These are phyloP conservation scores for Geranium rotundifolium DNA, from an alignment of 345 rosid genomes.

Conservation along the genomic window DNA sequence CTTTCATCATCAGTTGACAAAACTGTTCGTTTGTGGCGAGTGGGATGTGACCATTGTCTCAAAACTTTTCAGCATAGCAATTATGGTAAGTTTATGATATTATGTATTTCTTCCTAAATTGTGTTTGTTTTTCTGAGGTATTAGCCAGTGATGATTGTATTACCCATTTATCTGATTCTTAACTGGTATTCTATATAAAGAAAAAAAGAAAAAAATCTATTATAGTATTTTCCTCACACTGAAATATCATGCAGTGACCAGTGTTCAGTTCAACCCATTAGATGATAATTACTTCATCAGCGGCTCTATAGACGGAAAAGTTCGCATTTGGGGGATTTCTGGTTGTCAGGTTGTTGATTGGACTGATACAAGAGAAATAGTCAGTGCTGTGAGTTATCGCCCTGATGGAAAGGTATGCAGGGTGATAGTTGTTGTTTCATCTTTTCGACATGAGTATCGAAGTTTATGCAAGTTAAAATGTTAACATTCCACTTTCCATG, in stretches of 20 bases:
- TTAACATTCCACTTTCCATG: not conserved
- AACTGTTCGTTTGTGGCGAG: conserved; percentile 72
- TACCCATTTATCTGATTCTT: not conserved
- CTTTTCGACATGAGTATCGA: not conserved
- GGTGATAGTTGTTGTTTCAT: conserved; percentile 8
- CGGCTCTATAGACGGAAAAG: conserved; percentile 82
- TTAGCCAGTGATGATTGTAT: not conserved
- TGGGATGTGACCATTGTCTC: conserved; percentile 50
- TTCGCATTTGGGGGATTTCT: conserved; percentile 66
- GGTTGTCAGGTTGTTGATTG: conserved; percentile 69
- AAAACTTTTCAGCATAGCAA: conserved; percentile 56
- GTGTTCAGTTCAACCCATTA: conserved; percentile 73
- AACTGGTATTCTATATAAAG: not conserved
- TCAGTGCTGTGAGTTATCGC: conserved; percentile 76
- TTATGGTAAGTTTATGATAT: conserved; percentile 37
- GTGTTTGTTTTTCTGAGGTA: conserved; percentile 2
- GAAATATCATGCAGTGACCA: conserved; percentile 47
- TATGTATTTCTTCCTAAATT: conserved; percentile 1
- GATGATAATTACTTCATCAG: conserved; percentile 65
- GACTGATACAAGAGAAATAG: conserved; percentile 58
- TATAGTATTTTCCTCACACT: not conserved
- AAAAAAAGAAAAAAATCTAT: not conserved
- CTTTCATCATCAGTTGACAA: conserved; percentile 71
- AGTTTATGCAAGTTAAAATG: not conserved
- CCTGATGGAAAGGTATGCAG: conserved; percentile 68